Base-by-base conservation (phyloP, 371 early-diverging fungal genomes). In the Haplosporangium sp. region DNA sequence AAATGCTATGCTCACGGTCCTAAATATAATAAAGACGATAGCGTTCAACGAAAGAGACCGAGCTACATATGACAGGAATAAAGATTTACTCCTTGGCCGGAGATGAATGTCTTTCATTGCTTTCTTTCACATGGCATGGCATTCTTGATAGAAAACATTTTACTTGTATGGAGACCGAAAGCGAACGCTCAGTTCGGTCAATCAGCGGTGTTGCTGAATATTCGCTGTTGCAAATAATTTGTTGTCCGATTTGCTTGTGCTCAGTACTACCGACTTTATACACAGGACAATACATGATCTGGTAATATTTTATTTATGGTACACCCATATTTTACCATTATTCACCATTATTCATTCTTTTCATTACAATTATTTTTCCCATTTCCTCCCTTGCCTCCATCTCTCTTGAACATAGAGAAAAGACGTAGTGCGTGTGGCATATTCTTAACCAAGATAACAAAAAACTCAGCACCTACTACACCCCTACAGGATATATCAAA, bases 201-300 rank as follows among this genome's bases (percentile, higher is more conserved):
- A 19, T 19, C 53, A 53, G 55, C 55, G 55, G 55, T 55, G 55
- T 55, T 55, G 55, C 34, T 55, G 20, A 55, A 55, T 55, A 55
- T 27, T 55, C 55, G 55, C 34, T 55, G 27, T 27, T 20, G 15
- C 9, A 42, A 8, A 42, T 47, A 48, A 4, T 13, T 17, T 48
- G 27, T 55, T 34, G 34, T 7, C 53, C 47, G 48, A 48, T 48
- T 5, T 48, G 48, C 48, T 47, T 47, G 47, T 47, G 47, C 47
- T 47, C 47, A 27, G 27, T 42, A 6, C 10, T 10, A 19, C 53
- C 20, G 53, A 53, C n/a, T 53, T 53, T 5, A 53, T 53, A 5
- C n/a, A n/a, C n/a, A n/a, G n/a, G n/a, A n/a, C n/a, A n/a, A n/a
- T n/a, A n/a, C 19, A 5, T 4, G 19, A 50, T 17, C n/a, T n/a